These are phyloP conservation scores for Podaxis rugospora DNA, from an alignment of 768 basidiomycete genomes.

Conservation along the genomic window DNA sequence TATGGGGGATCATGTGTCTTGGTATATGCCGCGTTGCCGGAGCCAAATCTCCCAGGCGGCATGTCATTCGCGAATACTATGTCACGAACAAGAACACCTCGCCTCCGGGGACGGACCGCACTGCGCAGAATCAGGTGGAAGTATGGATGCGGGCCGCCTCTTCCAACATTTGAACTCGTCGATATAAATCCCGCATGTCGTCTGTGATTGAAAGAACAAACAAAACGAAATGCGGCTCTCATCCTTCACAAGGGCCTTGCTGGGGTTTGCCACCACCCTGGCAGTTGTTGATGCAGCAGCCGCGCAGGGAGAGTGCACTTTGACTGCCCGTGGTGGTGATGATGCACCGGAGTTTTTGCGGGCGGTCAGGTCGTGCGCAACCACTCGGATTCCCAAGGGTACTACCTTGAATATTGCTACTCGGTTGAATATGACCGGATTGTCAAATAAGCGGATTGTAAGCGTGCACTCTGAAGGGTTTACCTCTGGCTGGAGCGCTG, in stretches of 20 bases:
- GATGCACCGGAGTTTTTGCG: conserved; percentile 45
- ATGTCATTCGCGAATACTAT: background rate
- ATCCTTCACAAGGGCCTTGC: background rate
- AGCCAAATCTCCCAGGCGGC: background rate
- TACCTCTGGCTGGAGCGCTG: background rate
- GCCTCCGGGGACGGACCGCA: background rate
- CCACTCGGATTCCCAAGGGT: conserved; percentile 36
- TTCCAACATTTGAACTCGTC: background rate
- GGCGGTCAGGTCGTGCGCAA: conserved; percentile 37
- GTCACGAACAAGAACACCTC: background rate
- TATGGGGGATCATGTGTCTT: conserved; percentile 4
- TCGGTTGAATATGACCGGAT: conserved; percentile 49
- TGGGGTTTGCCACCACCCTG: background rate
- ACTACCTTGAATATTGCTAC: conserved; percentile 49
- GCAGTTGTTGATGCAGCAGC: background rate
- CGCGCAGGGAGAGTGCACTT: conserved; percentile 27
- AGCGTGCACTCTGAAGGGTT: conserved; percentile 6
- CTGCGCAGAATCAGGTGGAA: background rate
- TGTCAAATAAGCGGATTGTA: conserved; percentile 46
- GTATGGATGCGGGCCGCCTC: background rate
- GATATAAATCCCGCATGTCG: background rate
- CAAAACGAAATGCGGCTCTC: conserved; percentile 1
- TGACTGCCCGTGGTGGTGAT: conserved; percentile 42
- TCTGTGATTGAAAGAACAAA: background rate
- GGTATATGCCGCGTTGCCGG: background rate